A percentile compares a stretch with the other conserved stretches of the same genome.
Conservation (phyloP, 2,329 filamentous ascomycete genomes). For the Penicillium sp. region DNA sequence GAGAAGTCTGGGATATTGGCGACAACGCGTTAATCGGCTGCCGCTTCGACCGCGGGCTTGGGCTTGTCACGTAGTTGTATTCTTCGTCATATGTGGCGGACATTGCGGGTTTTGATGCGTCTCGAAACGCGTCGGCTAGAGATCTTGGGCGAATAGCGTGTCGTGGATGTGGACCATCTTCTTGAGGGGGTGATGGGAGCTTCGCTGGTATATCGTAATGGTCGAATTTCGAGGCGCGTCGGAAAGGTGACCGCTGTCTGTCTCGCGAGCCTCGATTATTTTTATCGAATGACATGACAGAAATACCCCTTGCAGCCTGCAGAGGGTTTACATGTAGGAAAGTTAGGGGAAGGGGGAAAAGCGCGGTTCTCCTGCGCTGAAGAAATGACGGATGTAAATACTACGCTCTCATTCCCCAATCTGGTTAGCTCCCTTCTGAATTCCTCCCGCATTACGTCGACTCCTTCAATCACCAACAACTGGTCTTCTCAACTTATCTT, state of each 20-base stretch:
- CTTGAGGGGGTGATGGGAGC: slow-evolving; percentile 26
- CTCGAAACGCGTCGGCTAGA: slow-evolving; percentile 39
- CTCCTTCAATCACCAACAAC: background rate
- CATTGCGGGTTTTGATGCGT: slow-evolving; percentile 29
- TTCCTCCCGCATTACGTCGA: slow-evolving; percentile 1
- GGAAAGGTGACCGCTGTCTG: slow-evolving; percentile 31
- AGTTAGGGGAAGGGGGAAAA: background rate
- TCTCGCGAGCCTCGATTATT: slow-evolving; percentile 25
- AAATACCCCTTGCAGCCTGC: slow-evolving; percentile 10
- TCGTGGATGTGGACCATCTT: slow-evolving; percentile 27
- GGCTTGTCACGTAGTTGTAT: slow-evolving; percentile 17
- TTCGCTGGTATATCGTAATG: slow-evolving; percentile 28
- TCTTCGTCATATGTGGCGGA: slow-evolving; percentile 10
- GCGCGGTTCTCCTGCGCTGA: background rate
- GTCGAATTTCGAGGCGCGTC: slow-evolving; percentile 29
- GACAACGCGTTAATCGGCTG: slow-evolving; percentile 25
- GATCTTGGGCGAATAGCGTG: slow-evolving; percentile 37
- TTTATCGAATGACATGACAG: slow-evolving; percentile 32
- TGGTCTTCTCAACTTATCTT: background rate
- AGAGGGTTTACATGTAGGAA: slow-evolving; percentile 1
- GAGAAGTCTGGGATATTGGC: slow-evolving; percentile 32
- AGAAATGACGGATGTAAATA: slow-evolving; percentile 11
- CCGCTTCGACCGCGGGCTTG: slow-evolving; percentile 31
- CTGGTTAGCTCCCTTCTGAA: slow-evolving; percentile 13
- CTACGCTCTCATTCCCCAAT: slow-evolving; percentile 19